A percentile compares a stretch with the other conserved stretches of the same genome.
phyloP scores from a whole-genome alignment of 176 grass and related monocot genomes.

The Raddia distichophylla region DNA sequence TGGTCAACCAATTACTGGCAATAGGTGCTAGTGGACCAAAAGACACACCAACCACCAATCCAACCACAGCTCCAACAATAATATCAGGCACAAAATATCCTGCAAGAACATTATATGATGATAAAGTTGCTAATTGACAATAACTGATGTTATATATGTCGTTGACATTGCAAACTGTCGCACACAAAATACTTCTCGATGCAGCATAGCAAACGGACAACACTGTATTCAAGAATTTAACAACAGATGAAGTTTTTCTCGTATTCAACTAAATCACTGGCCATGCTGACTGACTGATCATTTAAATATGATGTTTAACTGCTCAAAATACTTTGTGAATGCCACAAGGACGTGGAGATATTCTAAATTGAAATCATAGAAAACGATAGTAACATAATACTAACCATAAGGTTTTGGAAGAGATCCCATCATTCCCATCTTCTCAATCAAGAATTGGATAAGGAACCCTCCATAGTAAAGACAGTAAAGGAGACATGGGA shows the following conservation, averaged over 20 bases:
- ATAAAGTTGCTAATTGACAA: conserved; percentile 3
- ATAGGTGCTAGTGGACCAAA: conserved; percentile 79
- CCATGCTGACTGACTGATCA: neutral
- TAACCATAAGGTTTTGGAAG: conserved; percentile 95
- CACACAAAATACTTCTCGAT: neutral
- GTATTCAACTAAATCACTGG: conserved; percentile 16
- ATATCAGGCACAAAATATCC: conserved; percentile 93
- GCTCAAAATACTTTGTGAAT: conserved; percentile 26
- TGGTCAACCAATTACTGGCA: conserved; percentile 71
- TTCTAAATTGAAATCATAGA: conserved; percentile 36
- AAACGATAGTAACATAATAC: conserved; percentile 29
- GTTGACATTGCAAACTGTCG: neutral
- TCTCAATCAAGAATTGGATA: conserved; percentile 90
- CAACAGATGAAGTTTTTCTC: neutral
- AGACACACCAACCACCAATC: conserved; percentile 81
- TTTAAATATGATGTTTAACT: conserved; percentile 21
- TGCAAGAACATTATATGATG: conserved; percentile 42
- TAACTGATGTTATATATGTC: neutral
- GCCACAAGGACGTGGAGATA: conserved; percentile 1
- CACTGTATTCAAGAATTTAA: conserved; percentile 13
- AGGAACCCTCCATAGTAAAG: conserved; percentile 94
- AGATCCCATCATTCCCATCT: conserved; percentile 99
- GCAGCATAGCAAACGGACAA: conserved; percentile 8
- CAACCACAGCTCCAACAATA: conserved; percentile 75
- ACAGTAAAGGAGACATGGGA: conserved; percentile 69